Evolutionary conservation across 148 eudicot genomes (phyloP).

Genomic region (Euryodendron excelsum): DNA sequence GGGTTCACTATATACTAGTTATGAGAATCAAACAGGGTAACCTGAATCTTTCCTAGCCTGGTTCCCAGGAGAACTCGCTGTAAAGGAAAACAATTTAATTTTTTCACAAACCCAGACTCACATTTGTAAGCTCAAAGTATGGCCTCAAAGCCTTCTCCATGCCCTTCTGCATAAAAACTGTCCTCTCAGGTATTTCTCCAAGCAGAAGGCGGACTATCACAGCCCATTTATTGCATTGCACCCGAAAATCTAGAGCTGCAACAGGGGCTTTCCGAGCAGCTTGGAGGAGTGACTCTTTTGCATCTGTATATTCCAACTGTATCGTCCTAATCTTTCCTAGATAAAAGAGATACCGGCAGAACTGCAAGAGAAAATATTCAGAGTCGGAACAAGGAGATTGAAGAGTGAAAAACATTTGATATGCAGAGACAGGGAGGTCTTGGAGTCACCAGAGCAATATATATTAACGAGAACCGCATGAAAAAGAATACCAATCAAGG

Average conservation of each 20-base stretch:
- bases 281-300: conserved; percentile 91
- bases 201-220: conserved; percentile 79
- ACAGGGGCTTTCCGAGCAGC: conserved; percentile 94
- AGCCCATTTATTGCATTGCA: conserved; percentile 97
- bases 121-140: conserved; percentile 96
- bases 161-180: conserved; percentile 94
- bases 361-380: conserved; percentile 40
- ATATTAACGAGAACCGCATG: background rate
- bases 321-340: conserved; percentile 95
- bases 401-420: background rate
- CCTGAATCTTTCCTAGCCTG: background rate
- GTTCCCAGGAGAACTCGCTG: background rate
- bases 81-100: background rate
- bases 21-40: too few species aligned
- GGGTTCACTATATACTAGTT: too few species aligned
- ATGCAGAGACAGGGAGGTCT: background rate
- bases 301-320: conserved; percentile 94
- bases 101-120: conserved; percentile 31
- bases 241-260: conserved; percentile 91
- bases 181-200: conserved; percentile 96
- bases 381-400: conserved; percentile 5
- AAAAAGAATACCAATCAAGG: background rate
- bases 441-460: background rate
- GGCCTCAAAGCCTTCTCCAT: conserved; percentile 93
- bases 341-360: conserved; percentile 85